phyloP scores from a whole-genome alignment of 345 rosid genomes.

The Salix suchowensis region DNA sequence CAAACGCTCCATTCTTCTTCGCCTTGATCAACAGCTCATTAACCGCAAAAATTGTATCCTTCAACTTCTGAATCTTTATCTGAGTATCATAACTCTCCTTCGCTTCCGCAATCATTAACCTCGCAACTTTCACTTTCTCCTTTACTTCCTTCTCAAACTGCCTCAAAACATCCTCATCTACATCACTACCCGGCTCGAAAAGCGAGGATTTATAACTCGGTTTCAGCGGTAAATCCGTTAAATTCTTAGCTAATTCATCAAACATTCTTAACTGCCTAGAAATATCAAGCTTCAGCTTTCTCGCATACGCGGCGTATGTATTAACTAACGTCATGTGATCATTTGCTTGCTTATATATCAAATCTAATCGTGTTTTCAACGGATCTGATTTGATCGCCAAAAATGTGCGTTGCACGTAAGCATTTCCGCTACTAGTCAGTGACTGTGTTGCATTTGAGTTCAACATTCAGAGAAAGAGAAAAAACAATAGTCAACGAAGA shows the following conservation, averaged over 20 bases:
- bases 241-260: constrained; percentile 65
- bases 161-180: constrained; percentile 77
- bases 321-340: constrained; percentile 73
- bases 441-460: constrained; percentile 24
- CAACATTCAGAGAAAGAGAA: not conserved
- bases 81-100: constrained; percentile 91
- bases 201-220: constrained; percentile 45
- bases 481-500: not conserved
- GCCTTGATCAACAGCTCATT: constrained; percentile 76
- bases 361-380: constrained; percentile 67
- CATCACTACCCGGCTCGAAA: constrained; percentile 37
- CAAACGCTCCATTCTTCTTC: constrained; percentile 76
- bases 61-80: constrained; percentile 85
- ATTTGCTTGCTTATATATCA: constrained; percentile 81
- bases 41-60: constrained; percentile 84
- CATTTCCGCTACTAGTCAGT: constrained; percentile 52
- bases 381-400: constrained; percentile 82
- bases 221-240: constrained; percentile 51
- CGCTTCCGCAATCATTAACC: constrained; percentile 65
- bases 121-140: constrained; percentile 64
- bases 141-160: constrained; percentile 88
- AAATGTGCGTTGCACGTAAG: constrained; percentile 61
- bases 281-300: constrained; percentile 84
- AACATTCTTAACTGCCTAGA: constrained; percentile 68
- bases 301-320: constrained; percentile 89